Evolutionary conservation across 2,329 filamentous ascomycete species (phyloP).

Genomic region (Ophiostoma himal-ulmi): DNA sequence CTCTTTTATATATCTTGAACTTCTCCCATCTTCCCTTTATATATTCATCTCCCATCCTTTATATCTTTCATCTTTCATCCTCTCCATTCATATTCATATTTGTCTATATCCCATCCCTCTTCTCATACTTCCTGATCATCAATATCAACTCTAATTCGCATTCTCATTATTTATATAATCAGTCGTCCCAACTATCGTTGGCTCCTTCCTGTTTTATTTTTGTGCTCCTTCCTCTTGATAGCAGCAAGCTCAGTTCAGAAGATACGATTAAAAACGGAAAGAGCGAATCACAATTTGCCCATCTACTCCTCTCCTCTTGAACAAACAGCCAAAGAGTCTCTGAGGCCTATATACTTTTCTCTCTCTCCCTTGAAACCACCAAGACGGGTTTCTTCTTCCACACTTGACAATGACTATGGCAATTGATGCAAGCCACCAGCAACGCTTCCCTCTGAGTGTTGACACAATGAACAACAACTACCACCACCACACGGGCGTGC

Average conservation of each 20-base stretch:
- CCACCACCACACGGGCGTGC: conserved; percentile 41
- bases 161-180: too few species aligned
- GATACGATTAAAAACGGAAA: background rate
- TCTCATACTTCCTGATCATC: background rate
- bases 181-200: background rate
- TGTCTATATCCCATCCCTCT: background rate
- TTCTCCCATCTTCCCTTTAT: background rate
- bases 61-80: background rate
- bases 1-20: conserved; percentile 14
- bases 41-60: background rate
- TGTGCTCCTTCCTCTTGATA: background rate
- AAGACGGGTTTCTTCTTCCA: background rate
- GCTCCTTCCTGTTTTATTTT: background rate
- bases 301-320: background rate
- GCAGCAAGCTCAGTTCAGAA: background rate
- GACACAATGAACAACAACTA: conserved; percentile 68
- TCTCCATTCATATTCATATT: background rate
- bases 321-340: background rate
- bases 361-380: background rate
- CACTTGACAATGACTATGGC: conserved; percentile 82
- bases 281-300: background rate
- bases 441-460: conserved; percentile 71
- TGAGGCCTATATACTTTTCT: background rate
- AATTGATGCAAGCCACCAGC: conserved; percentile 74
- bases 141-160: background rate